Evolutionary conservation across 257 asterid species (phyloP).

Genomic region (Phtheirospermum japonicum): DNA sequence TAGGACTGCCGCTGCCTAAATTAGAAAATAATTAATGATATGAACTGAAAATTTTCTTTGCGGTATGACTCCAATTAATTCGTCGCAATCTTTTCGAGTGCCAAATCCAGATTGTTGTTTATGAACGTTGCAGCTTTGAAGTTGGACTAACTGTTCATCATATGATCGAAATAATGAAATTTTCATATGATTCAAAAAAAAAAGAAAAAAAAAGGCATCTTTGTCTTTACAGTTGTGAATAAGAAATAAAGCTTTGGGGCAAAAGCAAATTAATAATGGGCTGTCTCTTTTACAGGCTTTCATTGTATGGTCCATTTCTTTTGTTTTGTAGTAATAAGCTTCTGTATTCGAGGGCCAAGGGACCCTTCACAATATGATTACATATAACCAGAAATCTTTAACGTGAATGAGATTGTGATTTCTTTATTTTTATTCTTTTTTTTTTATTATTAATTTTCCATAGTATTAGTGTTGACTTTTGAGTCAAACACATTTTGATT

Average conservation of each 20-base stretch:
- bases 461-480: too few relatives aligned
- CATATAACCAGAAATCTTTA: too few relatives aligned
- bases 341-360: neutral
- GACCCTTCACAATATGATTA: neutral
- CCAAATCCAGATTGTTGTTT: constrained; percentile 7
- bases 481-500: too few relatives aligned
- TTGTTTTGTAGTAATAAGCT: constrained; percentile 12
- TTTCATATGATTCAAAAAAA: constrained; percentile 8
- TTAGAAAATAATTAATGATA: neutral
- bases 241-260: constrained; percentile 13
- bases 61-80: neutral
- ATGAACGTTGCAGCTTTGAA: constrained; percentile 6
- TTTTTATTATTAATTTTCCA: too few relatives aligned
- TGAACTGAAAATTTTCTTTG: neutral
- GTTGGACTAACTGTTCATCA: neutral
- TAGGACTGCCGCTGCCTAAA: too few relatives aligned
- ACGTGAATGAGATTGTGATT: too few relatives aligned
- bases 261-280: constrained; percentile 29
- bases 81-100: neutral
- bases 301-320: constrained; percentile 30
- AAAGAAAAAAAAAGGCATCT: constrained; percentile 19
- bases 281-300: constrained; percentile 28
- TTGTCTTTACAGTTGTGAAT: constrained; percentile 24
- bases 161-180: neutral
- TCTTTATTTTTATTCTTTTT: too few relatives aligned